A percentile compares a stretch with the other conserved stretches of the same genome.
Conservation (phyloP, 2,329 filamentous ascomycete species). For the Penicillium italicum region DNA sequence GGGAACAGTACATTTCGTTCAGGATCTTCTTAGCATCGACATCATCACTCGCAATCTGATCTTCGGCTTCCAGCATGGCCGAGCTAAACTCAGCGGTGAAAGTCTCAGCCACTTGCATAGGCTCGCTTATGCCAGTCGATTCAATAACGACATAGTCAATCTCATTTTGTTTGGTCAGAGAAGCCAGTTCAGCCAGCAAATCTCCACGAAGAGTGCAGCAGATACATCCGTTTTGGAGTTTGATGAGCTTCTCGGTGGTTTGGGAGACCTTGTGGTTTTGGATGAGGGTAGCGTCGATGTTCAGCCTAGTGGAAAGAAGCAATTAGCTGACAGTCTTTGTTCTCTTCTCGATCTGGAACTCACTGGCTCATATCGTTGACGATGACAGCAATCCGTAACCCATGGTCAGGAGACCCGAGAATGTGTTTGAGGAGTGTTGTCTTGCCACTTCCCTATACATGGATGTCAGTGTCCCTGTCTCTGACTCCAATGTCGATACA, state of each 20-base stretch:
- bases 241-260: constrained; percentile 62
- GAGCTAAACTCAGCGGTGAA: constrained; percentile 57
- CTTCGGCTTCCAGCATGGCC: constrained; percentile 48
- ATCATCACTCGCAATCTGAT: constrained; percentile 44
- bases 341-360: constrained; percentile 18
- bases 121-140: constrained; percentile 68
- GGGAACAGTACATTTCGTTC: constrained; percentile 43
- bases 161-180: constrained; percentile 57
- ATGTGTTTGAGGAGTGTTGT: constrained; percentile 68
- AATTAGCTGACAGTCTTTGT: not conserved
- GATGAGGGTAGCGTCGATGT: constrained; percentile 63
- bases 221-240: constrained; percentile 70
- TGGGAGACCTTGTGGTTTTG: constrained; percentile 56
- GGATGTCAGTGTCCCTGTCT: not conserved
- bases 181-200: constrained; percentile 65
- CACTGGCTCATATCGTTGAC: constrained; percentile 68
- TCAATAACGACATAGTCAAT: constrained; percentile 72
- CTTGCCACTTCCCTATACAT: constrained; percentile 61
- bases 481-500: not conserved
- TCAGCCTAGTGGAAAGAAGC: constrained; percentile 49
- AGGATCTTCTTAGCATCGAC: constrained; percentile 46
- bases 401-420: constrained; percentile 60
- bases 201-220: constrained; percentile 72
- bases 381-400: constrained; percentile 66
- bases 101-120: constrained; percentile 70